Percentiles rank a stretch among this genome's conserved stretches.
These are phyloP conservation scores for Podila horticola DNA, from an alignment of 192 early-diverging fungal genomes.

Conservation along the genomic window DNA sequence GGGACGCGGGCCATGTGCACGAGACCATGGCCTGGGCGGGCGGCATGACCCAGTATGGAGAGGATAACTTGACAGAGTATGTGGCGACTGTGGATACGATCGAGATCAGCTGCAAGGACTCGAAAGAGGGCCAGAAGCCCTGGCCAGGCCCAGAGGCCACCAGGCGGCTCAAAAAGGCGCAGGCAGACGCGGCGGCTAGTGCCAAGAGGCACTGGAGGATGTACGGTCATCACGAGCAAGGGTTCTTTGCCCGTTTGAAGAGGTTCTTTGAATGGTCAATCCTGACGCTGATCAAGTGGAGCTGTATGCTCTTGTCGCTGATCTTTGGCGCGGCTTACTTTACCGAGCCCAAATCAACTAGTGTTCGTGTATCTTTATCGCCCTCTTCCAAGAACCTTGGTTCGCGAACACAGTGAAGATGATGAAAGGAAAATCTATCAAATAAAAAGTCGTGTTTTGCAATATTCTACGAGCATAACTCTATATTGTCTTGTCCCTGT, in stretches of 20 bases:
- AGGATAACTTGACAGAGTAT: conserved; percentile 34
- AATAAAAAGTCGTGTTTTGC: no score
- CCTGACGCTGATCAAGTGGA: conserved; percentile 42
- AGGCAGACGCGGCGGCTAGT: background rate
- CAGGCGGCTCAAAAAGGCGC: conserved; percentile 19
- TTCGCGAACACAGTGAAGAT: background rate
- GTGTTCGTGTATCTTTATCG: background rate
- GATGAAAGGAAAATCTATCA: background rate
- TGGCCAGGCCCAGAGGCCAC: conserved; percentile 41
- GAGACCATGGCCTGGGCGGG: conserved; percentile 43
- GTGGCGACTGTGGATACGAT: conserved; percentile 45
- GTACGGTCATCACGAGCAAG: background rate
- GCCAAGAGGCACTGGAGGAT: background rate
- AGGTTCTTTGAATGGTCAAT: conserved; percentile 15
- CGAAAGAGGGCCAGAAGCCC: conserved; percentile 32
- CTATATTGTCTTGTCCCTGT: no score
- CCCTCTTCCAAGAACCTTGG: background rate
- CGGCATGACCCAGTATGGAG: conserved; percentile 34
- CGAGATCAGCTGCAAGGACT: conserved; percentile 35
- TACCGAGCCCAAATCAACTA: conserved; percentile 24
- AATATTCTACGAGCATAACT: no score
- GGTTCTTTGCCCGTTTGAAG: background rate
- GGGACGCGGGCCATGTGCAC: conserved; percentile 48
- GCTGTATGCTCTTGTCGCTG: conserved; percentile 20
- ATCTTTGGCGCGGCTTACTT: conserved; percentile 43